Percentiles rank a stretch among this genome's conserved stretches.
Evolutionary conservation across 495 filamentous ascomycete species (phyloP).

Genomic region (Thermochaetoides thermophila): DNA sequence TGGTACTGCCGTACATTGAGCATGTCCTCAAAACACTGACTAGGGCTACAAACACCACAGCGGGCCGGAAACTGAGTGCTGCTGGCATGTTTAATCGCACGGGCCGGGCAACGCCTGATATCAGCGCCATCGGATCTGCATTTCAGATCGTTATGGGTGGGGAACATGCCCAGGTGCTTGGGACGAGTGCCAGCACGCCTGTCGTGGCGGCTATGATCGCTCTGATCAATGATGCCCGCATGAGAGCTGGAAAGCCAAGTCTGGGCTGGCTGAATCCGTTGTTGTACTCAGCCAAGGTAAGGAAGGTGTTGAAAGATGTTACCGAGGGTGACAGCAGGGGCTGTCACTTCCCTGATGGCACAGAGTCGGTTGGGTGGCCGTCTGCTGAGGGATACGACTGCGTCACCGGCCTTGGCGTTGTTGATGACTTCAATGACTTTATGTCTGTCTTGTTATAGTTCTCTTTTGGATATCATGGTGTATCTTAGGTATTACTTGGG

Average conservation of each 20-base stretch:
- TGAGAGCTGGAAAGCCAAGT: slow-evolving; percentile 23
- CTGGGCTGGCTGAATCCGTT: slow-evolving; percentile 27
- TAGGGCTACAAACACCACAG: neutral
- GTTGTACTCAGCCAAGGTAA: slow-evolving; percentile 19
- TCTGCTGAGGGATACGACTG: slow-evolving; percentile 22
- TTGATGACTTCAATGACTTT: slow-evolving; percentile 22
- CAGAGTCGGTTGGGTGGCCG: slow-evolving; percentile 15
- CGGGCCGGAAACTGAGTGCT: no score
- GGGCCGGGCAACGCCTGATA: slow-evolving; percentile 62
- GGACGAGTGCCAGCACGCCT: slow-evolving; percentile 27
- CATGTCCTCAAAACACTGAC: slow-evolving; percentile 29
- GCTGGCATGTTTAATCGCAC: slow-evolving; percentile 36
- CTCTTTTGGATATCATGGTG: neutral
- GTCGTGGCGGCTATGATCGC: slow-evolving; percentile 27
- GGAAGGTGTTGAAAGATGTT: slow-evolving; percentile 19
- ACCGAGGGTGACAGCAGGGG: slow-evolving; percentile 18
- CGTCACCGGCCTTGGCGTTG: slow-evolving; percentile 25
- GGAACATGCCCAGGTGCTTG: slow-evolving; percentile 18
- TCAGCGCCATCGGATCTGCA: slow-evolving; percentile 30
- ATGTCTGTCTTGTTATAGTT: slow-evolving; percentile 12
- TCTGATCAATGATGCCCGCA: slow-evolving; percentile 24
- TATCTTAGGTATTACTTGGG: no score
- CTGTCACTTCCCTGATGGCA: slow-evolving; percentile 18
- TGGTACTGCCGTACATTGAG: slow-evolving; percentile 40
- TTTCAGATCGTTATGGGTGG: slow-evolving; percentile 24